Conservation (phyloP, 192 early-diverging fungal species). For the Podochytrium sp. region DNA sequence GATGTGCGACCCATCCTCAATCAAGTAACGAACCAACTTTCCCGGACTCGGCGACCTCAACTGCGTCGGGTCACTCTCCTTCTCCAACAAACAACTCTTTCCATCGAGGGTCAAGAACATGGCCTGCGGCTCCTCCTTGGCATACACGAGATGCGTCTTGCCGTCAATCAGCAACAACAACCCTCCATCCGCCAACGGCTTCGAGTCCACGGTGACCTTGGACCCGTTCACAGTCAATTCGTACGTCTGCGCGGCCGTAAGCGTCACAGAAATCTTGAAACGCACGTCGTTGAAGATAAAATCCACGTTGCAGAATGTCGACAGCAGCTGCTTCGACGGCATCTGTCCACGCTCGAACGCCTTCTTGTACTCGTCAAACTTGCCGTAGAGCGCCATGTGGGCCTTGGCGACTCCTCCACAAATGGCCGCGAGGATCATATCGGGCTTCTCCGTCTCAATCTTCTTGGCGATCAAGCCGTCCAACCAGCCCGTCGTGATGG, state of each 20-base stretch:
- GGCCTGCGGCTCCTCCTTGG: constrained; percentile 84
- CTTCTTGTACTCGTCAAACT: constrained; percentile 74
- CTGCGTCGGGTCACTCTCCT: constrained; percentile 97
- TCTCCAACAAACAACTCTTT: constrained; percentile 90
- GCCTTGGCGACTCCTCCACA: constrained; percentile 92
- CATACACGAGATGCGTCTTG: constrained; percentile 91
- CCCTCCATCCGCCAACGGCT: constrained; percentile 89
- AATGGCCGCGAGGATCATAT: constrained; percentile 85
- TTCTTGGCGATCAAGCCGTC: constrained; percentile 89
- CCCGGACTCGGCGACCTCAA: constrained; percentile 94
- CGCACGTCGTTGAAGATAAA: constrained; percentile 94
- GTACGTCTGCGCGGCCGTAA: constrained; percentile 81
- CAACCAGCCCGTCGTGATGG: constrained; percentile 94
- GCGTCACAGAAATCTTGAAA: constrained; percentile 83
- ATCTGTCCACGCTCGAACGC: constrained; percentile 93
- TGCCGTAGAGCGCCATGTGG: constrained; percentile 65
- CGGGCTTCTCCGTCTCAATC: constrained; percentile 88
- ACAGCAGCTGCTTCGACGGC: constrained; percentile 74
- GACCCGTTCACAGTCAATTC: constrained; percentile 82
- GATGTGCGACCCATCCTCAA: constrained; percentile 93
- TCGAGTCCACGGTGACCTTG: constrained; percentile 80
- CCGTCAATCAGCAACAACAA: constrained; percentile 87
- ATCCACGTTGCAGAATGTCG: constrained; percentile 77
- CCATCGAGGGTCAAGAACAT: constrained; percentile 89
- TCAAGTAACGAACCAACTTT: constrained; percentile 91